A percentile compares a stretch with the other conserved stretches of the same genome.
Conservation (phyloP, 2,329 filamentous ascomycete species). For the Celoporthe dispersa region DNA sequence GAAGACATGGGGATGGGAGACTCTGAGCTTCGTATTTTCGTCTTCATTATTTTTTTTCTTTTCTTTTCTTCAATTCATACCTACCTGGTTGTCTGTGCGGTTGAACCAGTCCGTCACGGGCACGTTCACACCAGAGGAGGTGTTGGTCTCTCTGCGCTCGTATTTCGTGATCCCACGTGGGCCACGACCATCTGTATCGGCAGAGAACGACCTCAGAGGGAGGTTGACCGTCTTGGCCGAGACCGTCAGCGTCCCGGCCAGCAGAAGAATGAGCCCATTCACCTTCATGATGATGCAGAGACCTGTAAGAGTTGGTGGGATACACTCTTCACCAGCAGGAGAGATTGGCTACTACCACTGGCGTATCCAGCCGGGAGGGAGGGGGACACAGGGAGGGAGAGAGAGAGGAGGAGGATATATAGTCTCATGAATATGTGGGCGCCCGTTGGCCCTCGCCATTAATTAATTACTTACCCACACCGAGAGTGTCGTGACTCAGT, state of each 20-base stretch:
- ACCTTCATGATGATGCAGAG: conserved; percentile 5
- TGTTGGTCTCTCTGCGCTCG: background rate
- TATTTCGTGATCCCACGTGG: conserved; percentile 6
- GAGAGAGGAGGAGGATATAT: background rate
- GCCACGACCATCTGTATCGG: background rate
- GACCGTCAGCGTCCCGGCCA: background rate
- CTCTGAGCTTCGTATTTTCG: too few relatives aligned
- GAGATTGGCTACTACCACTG: background rate
- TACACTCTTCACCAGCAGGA: background rate
- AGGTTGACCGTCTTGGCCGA: conserved; percentile 18
- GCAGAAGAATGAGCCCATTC: background rate
- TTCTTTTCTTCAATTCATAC: background rate
- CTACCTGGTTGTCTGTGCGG: conserved; percentile 25
- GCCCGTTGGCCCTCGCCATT: background rate
- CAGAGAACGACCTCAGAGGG: conserved; percentile 15
- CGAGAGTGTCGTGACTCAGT: background rate
- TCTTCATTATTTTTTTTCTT: background rate
- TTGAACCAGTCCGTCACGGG: conserved; percentile 29
- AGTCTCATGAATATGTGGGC: background rate
- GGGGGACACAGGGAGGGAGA: background rate
- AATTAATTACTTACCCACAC: background rate
- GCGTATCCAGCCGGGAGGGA: background rate
- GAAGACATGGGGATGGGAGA: too few relatives aligned
- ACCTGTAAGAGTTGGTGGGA: background rate
- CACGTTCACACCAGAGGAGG: conserved; percentile 11